phyloP scores from a whole-genome alignment of 208 protist genomes.

The Angomonas desouzai region DNA sequence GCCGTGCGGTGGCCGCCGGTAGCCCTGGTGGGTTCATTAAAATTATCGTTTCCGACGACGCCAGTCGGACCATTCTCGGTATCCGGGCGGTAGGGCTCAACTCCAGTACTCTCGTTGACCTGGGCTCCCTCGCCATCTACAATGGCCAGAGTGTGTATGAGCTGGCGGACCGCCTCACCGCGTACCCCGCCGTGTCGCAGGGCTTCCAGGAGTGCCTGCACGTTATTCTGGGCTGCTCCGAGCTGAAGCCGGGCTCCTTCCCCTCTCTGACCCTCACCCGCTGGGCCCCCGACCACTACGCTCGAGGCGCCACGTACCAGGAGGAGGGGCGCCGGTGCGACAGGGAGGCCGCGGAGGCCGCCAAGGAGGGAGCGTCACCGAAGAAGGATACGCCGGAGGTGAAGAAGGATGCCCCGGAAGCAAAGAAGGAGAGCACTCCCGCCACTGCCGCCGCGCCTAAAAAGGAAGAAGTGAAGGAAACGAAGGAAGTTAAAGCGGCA shows the following conservation, averaged over 20 bases:
- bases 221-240: slow-evolving; percentile 53
- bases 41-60: slow-evolving; percentile 69
- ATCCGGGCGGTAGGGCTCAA: slow-evolving; percentile 62
- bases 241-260: slow-evolving; percentile 46
- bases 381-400: background rate
- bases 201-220: slow-evolving; percentile 81
- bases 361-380: background rate
- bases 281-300: slow-evolving; percentile 61
- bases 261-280: slow-evolving; percentile 35
- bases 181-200: slow-evolving; percentile 76
- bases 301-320: slow-evolving; percentile 43
- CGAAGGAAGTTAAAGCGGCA: background rate
- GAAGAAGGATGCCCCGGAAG: background rate
- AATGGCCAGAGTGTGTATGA: slow-evolving; percentile 52
- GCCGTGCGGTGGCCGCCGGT: slow-evolving; percentile 58
- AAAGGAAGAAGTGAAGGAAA: background rate
- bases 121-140: slow-evolving; percentile 62
- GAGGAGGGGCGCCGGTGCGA: slow-evolving; percentile 6
- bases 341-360: background rate
- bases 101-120: slow-evolving; percentile 65
- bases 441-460: no score
- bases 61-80: slow-evolving; percentile 46
- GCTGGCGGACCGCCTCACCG: slow-evolving; percentile 60
- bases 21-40: slow-evolving; percentile 76
- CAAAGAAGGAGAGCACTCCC: background rate